Base-by-base conservation (phyloP, 2,329 filamentous ascomycete genomes). In the Kalaharituber pfeilii region DNA sequence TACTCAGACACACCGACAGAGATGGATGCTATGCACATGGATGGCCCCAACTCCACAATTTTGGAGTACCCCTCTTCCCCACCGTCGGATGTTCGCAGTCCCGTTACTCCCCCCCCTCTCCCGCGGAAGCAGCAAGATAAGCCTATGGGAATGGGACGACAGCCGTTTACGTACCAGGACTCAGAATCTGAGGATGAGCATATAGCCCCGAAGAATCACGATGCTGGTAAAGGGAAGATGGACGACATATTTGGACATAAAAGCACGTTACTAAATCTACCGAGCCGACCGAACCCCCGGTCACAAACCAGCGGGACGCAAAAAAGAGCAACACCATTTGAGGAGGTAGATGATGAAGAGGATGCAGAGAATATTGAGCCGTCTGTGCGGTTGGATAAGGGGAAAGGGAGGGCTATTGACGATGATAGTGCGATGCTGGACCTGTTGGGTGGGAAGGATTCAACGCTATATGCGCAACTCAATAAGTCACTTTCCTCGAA, bases 181-280 rank as follows among this genome's bases (percentile, higher is more conserved):
- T 54, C 54, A 3, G 54, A 60, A 42, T 60, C 56, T 13, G 57
- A 60, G 20, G 50, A 54, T 27, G 55, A 57, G 22, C 56, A 56
- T n/a, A 49, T 27, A n/a, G 42, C 53, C 11, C 39, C 28, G 30
- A 18, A 29, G 9, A 49, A 22, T 29, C 18, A 50, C 11, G 50
- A 53, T n/a, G 33, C 13, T 5, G 4, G 33, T 13, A 39, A 39
- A 18, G 4, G 7, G 33, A 5, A 5, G 20, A 18, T 13, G 7
- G 2, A 39, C 15, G 33, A 33, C 8, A 8, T 13, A 18, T 15
- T 39, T 13, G 33, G 33, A 5, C n/a, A n/a, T n/a, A n/a, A n/a
- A n/a, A n/a, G n/a, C n/a, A 39, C 2, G 15, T 15, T 39, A 4
- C 33, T 9, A 4, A 18, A 18, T 18, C 13, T 15, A 3, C 33